A percentile compares a stretch with the other conserved stretches of the same genome.
Evolutionary conservation across 192 early-diverging fungal genomes (phyloP).

Genomic region (Geranomyces variabilis): DNA sequence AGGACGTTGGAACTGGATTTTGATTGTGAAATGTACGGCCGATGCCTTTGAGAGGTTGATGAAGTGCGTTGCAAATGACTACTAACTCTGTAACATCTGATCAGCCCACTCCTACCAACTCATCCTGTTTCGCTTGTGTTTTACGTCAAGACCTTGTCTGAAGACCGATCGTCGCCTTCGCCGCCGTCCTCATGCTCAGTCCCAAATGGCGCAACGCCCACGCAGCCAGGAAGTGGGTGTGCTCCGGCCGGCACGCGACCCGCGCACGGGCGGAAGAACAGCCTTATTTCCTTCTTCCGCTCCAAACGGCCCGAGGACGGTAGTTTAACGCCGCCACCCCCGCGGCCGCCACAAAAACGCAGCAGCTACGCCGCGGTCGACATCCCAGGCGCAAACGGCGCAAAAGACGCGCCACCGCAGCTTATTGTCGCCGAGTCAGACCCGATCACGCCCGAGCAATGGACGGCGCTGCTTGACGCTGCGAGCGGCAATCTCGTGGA

Average conservation of each 20-base stretch:
- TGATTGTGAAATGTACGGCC: slow-evolving; percentile 26
- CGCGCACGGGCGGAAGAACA: slow-evolving; percentile 4
- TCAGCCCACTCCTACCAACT: slow-evolving; percentile 17
- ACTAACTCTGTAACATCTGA: too few species aligned
- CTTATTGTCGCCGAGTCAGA: slow-evolving; percentile 27
- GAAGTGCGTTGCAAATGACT: too few species aligned
- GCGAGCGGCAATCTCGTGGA: slow-evolving; percentile 10
- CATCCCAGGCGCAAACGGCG: neutral
- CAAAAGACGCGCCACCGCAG: neutral
- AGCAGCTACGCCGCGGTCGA: neutral
- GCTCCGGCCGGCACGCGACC: neutral
- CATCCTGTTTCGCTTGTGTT: slow-evolving; percentile 29
- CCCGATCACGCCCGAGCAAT: neutral
- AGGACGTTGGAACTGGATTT: slow-evolving; percentile 7
- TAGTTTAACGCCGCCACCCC: neutral
- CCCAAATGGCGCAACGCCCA: neutral
- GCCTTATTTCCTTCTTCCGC: slow-evolving; percentile 22
- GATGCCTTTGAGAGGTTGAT: neutral
- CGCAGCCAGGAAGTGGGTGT: neutral
- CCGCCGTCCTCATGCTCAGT: neutral
- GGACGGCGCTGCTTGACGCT: slow-evolving; percentile 1
- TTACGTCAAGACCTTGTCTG: slow-evolving; percentile 17
- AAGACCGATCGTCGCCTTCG: neutral
- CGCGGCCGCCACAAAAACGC: neutral
- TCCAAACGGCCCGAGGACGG: neutral